A percentile compares a stretch with the other conserved stretches of the same genome.
These are phyloP conservation scores for Corymbia maculata DNA, from an alignment of 345 rosid species.

Conservation along the genomic window DNA sequence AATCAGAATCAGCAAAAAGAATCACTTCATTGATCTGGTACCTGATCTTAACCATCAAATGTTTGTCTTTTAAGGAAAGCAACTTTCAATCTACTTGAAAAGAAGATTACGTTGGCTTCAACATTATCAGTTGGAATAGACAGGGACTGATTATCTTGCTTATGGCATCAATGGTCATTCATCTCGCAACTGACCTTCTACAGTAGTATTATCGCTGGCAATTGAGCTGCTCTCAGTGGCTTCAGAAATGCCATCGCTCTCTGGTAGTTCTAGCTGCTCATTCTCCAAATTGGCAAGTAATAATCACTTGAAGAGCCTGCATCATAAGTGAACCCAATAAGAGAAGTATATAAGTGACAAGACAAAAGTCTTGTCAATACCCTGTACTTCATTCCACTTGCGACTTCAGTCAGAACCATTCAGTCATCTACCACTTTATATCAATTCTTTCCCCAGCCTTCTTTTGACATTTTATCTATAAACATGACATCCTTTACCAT, in stretches of 20 bases:
- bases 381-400: background rate
- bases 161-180: no score
- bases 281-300: background rate
- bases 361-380: background rate
- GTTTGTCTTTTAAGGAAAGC: background rate
- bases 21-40: background rate
- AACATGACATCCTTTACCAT: background rate
- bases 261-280: background rate
- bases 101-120: background rate
- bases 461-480: background rate
- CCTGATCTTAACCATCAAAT: background rate
- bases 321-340: background rate
- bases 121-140: background rate
- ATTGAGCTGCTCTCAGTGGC: background rate
- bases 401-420: background rate
- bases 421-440: background rate
- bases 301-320: background rate
- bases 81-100: background rate
- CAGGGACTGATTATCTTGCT: no score
- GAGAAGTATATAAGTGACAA: background rate
- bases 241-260: background rate
- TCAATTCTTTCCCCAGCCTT: background rate
- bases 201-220: background rate
- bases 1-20: background rate
- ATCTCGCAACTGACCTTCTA: background rate